Evolutionary conservation across 768 basidiomycete species (phyloP).

Genomic region (Daedaleopsis nitida): DNA sequence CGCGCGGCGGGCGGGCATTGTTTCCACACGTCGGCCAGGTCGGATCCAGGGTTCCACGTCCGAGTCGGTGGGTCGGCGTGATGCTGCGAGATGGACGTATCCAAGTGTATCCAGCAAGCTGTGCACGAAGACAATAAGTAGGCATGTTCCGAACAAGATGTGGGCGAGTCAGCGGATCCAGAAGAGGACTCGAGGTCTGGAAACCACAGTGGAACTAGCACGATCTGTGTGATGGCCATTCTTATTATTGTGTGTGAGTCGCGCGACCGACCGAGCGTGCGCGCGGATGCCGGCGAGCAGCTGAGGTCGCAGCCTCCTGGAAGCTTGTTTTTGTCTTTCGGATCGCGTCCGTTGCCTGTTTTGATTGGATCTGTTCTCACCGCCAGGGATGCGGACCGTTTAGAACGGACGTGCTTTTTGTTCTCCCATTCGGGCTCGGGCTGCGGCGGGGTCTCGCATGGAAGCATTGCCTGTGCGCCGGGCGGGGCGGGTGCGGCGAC

Average conservation of each 20-base stretch:
- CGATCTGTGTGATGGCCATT: background rate
- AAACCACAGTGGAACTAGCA: background rate
- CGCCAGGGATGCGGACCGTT: conserved; percentile 14
- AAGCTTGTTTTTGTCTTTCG: conserved; percentile 1
- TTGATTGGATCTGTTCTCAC: conserved; percentile 17
- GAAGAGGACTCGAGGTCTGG: background rate
- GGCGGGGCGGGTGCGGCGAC: too few relatives aligned
- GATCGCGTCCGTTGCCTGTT: background rate
- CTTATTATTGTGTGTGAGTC: conserved; percentile 7
- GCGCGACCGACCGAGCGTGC: background rate
- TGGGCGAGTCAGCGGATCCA: conserved; percentile 12
- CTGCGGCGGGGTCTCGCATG: background rate
- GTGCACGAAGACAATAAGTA: conserved; percentile 1
- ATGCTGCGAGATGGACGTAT: background rate
- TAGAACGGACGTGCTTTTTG: conserved; percentile 11
- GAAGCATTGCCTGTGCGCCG: background rate
- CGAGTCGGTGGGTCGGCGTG: background rate
- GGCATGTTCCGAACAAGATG: background rate
- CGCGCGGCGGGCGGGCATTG: too few relatives aligned
- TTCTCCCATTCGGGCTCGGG: conserved; percentile 1
- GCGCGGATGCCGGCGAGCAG: too few relatives aligned
- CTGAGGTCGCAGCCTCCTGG: background rate
- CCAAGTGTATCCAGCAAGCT: background rate
- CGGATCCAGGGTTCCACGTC: too few relatives aligned
- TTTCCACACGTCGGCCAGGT: too few relatives aligned